Base-by-base conservation (phyloP, 768 basidiomycete species). In the Suillus cothurnatus region DNA sequence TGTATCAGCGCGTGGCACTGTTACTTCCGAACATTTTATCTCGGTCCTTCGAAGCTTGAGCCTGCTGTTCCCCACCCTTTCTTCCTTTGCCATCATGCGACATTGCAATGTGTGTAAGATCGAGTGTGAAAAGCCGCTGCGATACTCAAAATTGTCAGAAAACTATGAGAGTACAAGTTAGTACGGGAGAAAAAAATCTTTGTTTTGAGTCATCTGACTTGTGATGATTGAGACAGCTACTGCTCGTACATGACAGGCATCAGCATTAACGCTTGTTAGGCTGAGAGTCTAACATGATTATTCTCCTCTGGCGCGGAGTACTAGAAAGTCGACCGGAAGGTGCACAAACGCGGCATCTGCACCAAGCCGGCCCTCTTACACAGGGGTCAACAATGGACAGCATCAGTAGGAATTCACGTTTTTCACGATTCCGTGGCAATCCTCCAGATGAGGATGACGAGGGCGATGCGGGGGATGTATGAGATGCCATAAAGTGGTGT, bases 261-360 rank as follows among this genome's bases (percentile, higher is more conserved):
- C 12, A 55, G 52, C 9, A 9, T 9, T 31, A 53, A 34, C 53
- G 6, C 14, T 38, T 39, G 4, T 14, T 39, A 15, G 38, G 15
- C 12, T 38, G 12, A 1, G 6, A n/a, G 53, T 32, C 53, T 55
- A 7, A 55, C 11, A 55, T n/a, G 3, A 6, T 7, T 2, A 14
- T 34, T n/a, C 3, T 55, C 50, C 21, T 41, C 52, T 45, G 67
- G 70, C 6, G 52, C 36, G 2, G 69, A 60, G 9, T 71, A 69
- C 38, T 65, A 70, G 58, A 70, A 66, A 60, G 53, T 23, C 9
- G 70, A 71, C 38, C 70, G 70, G 70, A 71, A 71, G 43, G 65
- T 58, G 31, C 70, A 71, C 41, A 71, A 71, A 53, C 64, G 69
- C 61, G 68, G 69, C 26, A 65, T 69, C 58, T 71, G 70, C 67